A percentile compares a stretch with the other conserved stretches of the same genome.
Evolutionary conservation across 2,329 filamentous ascomycete genomes (phyloP).

Genomic region (Cladosporium sp.): DNA sequence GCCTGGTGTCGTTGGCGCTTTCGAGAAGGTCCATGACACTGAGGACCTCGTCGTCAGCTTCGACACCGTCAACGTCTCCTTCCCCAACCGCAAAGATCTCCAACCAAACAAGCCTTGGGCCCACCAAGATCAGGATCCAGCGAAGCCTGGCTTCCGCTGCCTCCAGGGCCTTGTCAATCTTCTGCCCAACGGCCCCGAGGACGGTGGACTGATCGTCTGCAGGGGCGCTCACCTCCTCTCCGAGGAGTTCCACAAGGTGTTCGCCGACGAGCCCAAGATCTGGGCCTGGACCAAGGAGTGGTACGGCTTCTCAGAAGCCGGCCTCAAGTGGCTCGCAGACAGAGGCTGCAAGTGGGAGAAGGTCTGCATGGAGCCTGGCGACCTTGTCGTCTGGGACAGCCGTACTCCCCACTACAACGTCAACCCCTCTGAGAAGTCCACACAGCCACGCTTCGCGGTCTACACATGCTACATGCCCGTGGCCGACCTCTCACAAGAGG

Average conservation of each 20-base stretch:
- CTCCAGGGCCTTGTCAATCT: constrained; percentile 55
- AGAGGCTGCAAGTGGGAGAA: constrained; percentile 31
- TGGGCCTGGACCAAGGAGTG: constrained; percentile 29
- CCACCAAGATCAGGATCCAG: constrained; percentile 45
- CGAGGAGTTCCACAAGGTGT: constrained; percentile 37
- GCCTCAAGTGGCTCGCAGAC: constrained; percentile 29
- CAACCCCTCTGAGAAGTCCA: constrained; percentile 15
- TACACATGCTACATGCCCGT: constrained; percentile 34
- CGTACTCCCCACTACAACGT: constrained; percentile 34
- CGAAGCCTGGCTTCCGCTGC: constrained; percentile 51
- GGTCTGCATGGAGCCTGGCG: constrained; percentile 30
- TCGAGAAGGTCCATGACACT: constrained; percentile 43
- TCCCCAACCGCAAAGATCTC: constrained; percentile 36
- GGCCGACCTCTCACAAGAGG: constrained; percentile 31
- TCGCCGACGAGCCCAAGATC: constrained; percentile 27
- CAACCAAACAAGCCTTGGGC: constrained; percentile 29
- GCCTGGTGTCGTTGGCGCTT: constrained; percentile 41
- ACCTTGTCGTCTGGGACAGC: constrained; percentile 32
- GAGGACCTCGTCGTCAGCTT: constrained; percentile 53
- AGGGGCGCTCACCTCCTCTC: constrained; percentile 36
- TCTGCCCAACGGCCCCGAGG: constrained; percentile 38
- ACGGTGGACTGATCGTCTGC: constrained; percentile 42
- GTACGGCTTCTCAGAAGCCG: constrained; percentile 31
- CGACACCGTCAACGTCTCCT: constrained; percentile 49
- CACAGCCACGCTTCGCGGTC: constrained; percentile 29